A percentile compares a stretch with the other conserved stretches of the same genome.
Conservation (phyloP, 345 rosid genomes). For the Populus davidiana region DNA sequence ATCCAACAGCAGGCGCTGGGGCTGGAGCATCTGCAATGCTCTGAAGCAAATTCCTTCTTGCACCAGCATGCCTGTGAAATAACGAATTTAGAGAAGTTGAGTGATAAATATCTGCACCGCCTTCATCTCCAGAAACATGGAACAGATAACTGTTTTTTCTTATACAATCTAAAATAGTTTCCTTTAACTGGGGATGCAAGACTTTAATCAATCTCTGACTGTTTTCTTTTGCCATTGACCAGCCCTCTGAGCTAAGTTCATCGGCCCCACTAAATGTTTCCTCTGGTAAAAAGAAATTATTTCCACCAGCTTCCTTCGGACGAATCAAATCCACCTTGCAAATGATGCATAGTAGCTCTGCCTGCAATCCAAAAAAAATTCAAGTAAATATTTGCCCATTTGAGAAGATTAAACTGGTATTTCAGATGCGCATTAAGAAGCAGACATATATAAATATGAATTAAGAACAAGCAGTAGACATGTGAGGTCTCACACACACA, state of each 20-base stretch:
- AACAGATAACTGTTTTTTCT: conserved; percentile 41
- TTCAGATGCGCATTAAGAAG: not conserved
- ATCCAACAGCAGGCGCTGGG: conserved; percentile 27
- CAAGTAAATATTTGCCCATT: not conserved
- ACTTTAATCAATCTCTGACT: conserved; percentile 39
- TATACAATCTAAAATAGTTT: conserved; percentile 51
- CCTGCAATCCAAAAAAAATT: conserved; percentile 45
- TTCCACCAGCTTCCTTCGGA: conserved; percentile 49
- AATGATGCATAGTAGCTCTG: conserved; percentile 49
- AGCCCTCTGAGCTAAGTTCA: conserved; percentile 22
- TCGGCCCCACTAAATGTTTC: conserved; percentile 19
- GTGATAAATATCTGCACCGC: conserved; percentile 34
- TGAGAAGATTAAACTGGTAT: not conserved
- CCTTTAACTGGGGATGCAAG: conserved; percentile 43
- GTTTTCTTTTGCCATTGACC: conserved; percentile 30
- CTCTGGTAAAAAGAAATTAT: conserved; percentile 40
- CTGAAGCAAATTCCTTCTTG: conserved; percentile 30
- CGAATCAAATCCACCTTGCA: conserved; percentile 57
- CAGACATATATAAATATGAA: not conserved
- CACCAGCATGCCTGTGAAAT: conserved; percentile 29
- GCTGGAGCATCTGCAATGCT: conserved; percentile 32
- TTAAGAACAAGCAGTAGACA: not conserved
- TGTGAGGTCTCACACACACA: no score
- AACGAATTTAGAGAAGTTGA: conserved; percentile 28
- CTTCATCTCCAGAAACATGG: conserved; percentile 39